These are phyloP conservation scores for Epichloe scottii DNA, from an alignment of 2,329 filamentous ascomycete genomes.

Conservation along the genomic window DNA sequence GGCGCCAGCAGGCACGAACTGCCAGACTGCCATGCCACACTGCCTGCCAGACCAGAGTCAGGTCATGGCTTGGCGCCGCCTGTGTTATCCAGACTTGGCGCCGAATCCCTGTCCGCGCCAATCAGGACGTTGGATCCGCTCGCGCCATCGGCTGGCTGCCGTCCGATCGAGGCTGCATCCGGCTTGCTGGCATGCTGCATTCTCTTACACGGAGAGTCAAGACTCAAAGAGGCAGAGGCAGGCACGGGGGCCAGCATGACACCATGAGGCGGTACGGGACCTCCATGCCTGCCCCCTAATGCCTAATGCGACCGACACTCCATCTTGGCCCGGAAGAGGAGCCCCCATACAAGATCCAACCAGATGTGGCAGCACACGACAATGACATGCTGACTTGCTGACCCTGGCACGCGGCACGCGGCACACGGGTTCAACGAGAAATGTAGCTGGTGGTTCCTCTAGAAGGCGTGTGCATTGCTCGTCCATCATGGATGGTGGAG, in stretches of 20 bases:
- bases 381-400: not conserved
- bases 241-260: constrained; percentile 4
- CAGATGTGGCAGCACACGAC: not conserved
- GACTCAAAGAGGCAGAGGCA: not conserved
- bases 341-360: not conserved
- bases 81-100: constrained; percentile 3
- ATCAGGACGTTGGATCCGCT: constrained; percentile 2
- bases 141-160: constrained; percentile 3
- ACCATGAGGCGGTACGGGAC: not conserved
- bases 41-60: not conserved
- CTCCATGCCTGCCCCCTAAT: not conserved
- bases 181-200: not conserved
- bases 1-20: not conserved
- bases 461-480: not conserved
- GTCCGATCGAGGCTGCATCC: not conserved
- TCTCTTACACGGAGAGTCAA: not conserved
- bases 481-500: not conserved
- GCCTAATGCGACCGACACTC: not conserved
- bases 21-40: too few relatives aligned
- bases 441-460: not conserved
- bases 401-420: constrained; percentile 3
- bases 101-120: constrained; percentile 1
- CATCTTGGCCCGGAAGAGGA: not conserved
- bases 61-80: not conserved
- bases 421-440: not conserved